Percentiles rank a stretch among this genome's conserved stretches.
These are phyloP conservation scores for Macrophomina phaseolina DNA, from an alignment of 2,329 filamentous ascomycete species.

Conservation along the genomic window DNA sequence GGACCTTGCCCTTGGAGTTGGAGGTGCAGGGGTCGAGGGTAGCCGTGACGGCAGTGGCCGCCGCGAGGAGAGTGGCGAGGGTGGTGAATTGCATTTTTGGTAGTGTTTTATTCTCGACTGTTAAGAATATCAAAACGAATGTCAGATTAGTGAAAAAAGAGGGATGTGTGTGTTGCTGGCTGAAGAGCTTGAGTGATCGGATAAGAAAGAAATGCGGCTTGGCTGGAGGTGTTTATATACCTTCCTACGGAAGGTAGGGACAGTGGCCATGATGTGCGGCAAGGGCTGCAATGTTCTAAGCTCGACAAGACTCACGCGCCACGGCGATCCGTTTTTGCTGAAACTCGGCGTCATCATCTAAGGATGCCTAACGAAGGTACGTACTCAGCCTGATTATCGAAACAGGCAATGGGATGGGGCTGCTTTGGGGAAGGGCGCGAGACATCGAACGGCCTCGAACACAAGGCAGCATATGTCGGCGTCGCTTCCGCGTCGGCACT, in stretches of 20 bases:
- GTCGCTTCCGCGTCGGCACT: constrained; percentile 2
- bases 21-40: constrained; percentile 45
- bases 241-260: neutral
- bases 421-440: neutral
- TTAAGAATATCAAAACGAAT: constrained; percentile 5
- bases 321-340: constrained; percentile 9
- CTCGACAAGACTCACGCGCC: constrained; percentile 1
- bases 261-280: constrained; percentile 2
- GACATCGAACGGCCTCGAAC: constrained; percentile 6
- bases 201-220: neutral
- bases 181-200: neutral
- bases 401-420: neutral
- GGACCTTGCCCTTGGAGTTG: constrained; percentile 46
- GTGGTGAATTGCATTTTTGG: constrained; percentile 11
- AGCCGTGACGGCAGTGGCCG: constrained; percentile 33
- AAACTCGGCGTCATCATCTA: constrained; percentile 8
- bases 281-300: neutral
- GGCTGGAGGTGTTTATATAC: constrained; percentile 14
- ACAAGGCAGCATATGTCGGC: neutral
- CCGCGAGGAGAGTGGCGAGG: constrained; percentile 29
- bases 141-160: neutral
- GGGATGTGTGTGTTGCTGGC: neutral
- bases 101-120: neutral
- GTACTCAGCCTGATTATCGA: neutral
- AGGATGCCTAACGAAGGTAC: constrained; percentile 4